Conservation (phyloP, 192 early-diverging fungal genomes). For the Geranomyces michiganensis region DNA sequence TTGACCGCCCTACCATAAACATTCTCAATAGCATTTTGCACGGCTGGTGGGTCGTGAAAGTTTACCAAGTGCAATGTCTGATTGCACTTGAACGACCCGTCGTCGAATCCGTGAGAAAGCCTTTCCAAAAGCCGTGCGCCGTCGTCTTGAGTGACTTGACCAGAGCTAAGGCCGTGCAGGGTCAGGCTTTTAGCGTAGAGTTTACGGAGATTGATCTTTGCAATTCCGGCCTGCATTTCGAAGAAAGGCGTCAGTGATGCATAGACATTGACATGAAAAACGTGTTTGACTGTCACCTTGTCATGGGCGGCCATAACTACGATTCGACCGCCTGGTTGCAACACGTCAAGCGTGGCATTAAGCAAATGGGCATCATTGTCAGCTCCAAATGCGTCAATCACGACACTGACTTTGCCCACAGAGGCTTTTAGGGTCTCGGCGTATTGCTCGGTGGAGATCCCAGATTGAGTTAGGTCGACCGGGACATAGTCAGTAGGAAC, state of each 20-base stretch:
- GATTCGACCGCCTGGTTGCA: constrained; percentile 2
- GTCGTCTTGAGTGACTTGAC: constrained; percentile 6
- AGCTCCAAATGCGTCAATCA: constrained; percentile 4
- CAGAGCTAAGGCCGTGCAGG: constrained; percentile 1
- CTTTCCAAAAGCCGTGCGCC: constrained; percentile 4
- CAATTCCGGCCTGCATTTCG: too few species aligned
- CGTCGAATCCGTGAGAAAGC: not conserved
- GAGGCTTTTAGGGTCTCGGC: not conserved
- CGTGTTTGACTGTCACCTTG: not conserved
- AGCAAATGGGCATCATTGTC: constrained; percentile 2
- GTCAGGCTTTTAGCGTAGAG: too few species aligned
- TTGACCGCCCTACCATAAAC: not conserved
- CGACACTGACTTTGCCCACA: not conserved
- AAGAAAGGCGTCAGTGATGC: too few species aligned
- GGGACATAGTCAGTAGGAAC: not conserved
- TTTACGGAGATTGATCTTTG: too few species aligned
- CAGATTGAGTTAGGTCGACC: not conserved
- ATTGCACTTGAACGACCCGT: not conserved
- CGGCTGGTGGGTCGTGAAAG: not conserved
- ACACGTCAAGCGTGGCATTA: constrained; percentile 6
- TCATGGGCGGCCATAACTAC: constrained; percentile 8
- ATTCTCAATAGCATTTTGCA: not conserved
- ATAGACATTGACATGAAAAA: too few species aligned
- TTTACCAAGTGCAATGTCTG: not conserved
- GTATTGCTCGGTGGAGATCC: not conserved